Base-by-base conservation (phyloP, 2,329 filamentous ascomycete genomes). In the Penicillium thymicola region DNA sequence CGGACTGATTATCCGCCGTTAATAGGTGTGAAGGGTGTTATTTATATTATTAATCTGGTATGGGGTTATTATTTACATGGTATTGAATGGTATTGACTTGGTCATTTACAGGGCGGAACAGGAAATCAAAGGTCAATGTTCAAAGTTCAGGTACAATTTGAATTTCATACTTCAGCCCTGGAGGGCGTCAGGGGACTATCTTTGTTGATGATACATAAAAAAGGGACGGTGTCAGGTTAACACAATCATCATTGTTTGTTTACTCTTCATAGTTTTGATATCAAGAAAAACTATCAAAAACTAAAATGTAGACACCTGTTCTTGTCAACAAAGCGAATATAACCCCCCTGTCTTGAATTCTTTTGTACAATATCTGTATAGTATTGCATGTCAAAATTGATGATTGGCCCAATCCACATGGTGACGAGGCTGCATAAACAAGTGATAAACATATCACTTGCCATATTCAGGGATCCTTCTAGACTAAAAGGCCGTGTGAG, bases 401-500 rank as follows among this genome's bases (percentile, higher is more conserved):
- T 64, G 51, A 53, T 53, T 53, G 42, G 51, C 34, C 37, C 30
- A 43, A 27, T 44, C 49, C 25, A n/a, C 23, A 41, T 51, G 49
- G 59, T 62, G 61, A 62, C 54, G 38, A 47, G 60, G 57, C 61
- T 62, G 59, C 59, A 60, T 59, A 45, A 42, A 27, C 36, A 42
- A 43, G 23, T 54, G 54, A 57, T 57, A 47, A 54, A 54, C 54
- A 56, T 40, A 61, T 62, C 59, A 60, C 52, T 44, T 60, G 28
- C 58, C 57, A 51, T 40, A 55, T 55, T 59, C 25, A 58, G 54
- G 14, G 21, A 42, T 27, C 36, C 28, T 27, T 46, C 32, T 46
- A 34, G 49, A 54, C 51, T 42, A n/a, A 43, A 43, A 52, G 52
- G 23, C 30, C 30, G 42, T 50, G 40, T 34, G 44, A 44, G 43